phyloP scores from a whole-genome alignment of 805 yeast species.

The Yamadazyma philogaea region DNA sequence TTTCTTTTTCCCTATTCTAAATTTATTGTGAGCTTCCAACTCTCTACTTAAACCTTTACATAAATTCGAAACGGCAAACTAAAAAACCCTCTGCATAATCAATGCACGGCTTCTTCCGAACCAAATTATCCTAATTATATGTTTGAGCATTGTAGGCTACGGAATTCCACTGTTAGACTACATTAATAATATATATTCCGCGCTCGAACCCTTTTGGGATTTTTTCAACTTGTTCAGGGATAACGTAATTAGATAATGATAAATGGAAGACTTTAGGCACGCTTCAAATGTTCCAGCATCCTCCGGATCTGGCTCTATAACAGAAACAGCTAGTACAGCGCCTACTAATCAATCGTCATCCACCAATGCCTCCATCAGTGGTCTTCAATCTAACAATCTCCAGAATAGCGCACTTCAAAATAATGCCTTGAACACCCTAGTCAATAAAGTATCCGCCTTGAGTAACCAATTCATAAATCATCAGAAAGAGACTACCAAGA shows the following conservation, averaged over 20 bases:
- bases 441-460: neutral
- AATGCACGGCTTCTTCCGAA: no score
- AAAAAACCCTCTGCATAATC: no score
- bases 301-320: neutral
- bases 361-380: neutral
- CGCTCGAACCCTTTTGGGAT: slow-evolving; percentile 1
- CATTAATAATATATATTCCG: neutral
- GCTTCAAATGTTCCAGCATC: neutral
- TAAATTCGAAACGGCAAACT: no score
- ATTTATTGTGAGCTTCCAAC: no score
- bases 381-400: neutral
- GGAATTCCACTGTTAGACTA: slow-evolving; percentile 1
- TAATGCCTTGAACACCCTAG: neutral
- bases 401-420: neutral
- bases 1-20: no score
- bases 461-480: slow-evolving; percentile 1
- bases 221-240: slow-evolving; percentile 1
- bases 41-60: no score
- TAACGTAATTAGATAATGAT: slow-evolving; percentile 4
- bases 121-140: no score
- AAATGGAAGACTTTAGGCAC: slow-evolving; percentile 10
- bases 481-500: slow-evolving; percentile 19
- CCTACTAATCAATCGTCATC: neutral
- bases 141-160: neutral
- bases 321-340: neutral